These are phyloP conservation scores for Saururus chinensis DNA, from an alignment of 164 flowering plant genomes.

Conservation along the genomic window DNA sequence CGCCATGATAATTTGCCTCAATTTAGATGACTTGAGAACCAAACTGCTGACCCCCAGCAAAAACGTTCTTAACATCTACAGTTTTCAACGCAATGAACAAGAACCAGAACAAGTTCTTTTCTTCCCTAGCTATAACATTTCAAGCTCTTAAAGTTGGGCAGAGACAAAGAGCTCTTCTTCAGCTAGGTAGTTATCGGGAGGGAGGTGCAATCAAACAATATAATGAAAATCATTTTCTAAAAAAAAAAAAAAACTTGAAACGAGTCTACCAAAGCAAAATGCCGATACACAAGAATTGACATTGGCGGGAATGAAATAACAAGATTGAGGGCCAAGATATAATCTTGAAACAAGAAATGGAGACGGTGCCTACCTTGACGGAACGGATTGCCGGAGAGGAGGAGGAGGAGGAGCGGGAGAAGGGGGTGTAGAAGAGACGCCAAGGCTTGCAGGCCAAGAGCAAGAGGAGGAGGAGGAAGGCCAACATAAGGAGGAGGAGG, in stretches of 20 bases:
- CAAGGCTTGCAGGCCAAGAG: slow-evolving; percentile 69
- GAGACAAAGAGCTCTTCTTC: too few relatives aligned
- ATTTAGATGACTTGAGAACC: not conserved
- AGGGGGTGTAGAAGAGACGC: slow-evolving; percentile 45
- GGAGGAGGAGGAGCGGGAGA: slow-evolving; percentile 14
- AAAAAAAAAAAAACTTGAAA: too few relatives aligned
- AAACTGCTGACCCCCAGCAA: not conserved
- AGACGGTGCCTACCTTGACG: not conserved
- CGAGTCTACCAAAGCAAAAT: too few relatives aligned
- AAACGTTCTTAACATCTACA: not conserved
- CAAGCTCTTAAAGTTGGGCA: too few relatives aligned
- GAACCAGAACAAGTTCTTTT: not conserved
- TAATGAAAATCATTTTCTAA: too few relatives aligned
- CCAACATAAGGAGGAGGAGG: slow-evolving; percentile 41
- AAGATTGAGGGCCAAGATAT: too few relatives aligned
- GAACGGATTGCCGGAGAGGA: not conserved
- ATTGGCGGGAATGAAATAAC: too few relatives aligned
- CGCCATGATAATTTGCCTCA: not conserved
- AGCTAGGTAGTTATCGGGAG: too few relatives aligned
- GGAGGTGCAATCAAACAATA: too few relatives aligned
- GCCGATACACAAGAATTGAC: too few relatives aligned
- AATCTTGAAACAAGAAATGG: too few relatives aligned
- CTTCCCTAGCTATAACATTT: too few relatives aligned
- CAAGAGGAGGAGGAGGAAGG: slow-evolving; percentile 45
- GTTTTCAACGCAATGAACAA: not conserved